phyloP scores from a whole-genome alignment of 2,329 filamentous ascomycete genomes.

The Colletotrichum salicis region DNA sequence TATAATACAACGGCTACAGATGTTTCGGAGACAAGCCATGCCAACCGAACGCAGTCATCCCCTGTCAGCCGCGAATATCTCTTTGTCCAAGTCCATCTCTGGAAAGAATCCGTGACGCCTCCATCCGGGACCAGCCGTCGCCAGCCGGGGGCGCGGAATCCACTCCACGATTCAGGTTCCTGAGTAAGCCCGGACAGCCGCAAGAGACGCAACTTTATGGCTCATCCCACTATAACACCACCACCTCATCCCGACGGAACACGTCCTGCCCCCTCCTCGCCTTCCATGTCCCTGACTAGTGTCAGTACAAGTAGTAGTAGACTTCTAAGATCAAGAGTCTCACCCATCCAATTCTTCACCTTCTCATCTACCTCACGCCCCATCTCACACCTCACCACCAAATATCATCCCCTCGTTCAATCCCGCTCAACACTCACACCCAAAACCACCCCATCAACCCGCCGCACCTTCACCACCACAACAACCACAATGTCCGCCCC shows the following conservation, averaged over 20 bases:
- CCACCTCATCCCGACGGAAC: constrained; percentile 13
- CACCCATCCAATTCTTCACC: neutral
- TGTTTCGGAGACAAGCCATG: neutral
- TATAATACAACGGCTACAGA: neutral
- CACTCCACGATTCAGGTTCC: constrained; percentile 22
- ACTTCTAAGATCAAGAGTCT: constrained; percentile 22
- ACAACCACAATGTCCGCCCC: constrained; percentile 48
- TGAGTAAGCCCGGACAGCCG: constrained; percentile 30
- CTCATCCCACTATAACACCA: constrained; percentile 33
- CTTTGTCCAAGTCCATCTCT: neutral
- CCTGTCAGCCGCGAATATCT: neutral
- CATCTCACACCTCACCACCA: neutral
- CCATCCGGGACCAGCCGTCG: neutral
- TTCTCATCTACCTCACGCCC: constrained; percentile 31
- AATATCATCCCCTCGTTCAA: neutral
- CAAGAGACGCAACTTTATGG: constrained; percentile 20
- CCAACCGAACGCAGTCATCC: neutral
- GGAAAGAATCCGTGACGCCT: accelerated
- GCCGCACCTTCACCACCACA: neutral
- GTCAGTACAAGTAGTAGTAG: neutral
- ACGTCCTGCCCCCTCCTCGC: neutral
- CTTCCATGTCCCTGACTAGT: constrained; percentile 24
- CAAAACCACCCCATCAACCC: neutral
- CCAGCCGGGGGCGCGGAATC: neutral
- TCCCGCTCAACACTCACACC: neutral